Base-by-base conservation (phyloP, 2,329 filamentous ascomycete species). In the Mycosphaerella sp. region DNA sequence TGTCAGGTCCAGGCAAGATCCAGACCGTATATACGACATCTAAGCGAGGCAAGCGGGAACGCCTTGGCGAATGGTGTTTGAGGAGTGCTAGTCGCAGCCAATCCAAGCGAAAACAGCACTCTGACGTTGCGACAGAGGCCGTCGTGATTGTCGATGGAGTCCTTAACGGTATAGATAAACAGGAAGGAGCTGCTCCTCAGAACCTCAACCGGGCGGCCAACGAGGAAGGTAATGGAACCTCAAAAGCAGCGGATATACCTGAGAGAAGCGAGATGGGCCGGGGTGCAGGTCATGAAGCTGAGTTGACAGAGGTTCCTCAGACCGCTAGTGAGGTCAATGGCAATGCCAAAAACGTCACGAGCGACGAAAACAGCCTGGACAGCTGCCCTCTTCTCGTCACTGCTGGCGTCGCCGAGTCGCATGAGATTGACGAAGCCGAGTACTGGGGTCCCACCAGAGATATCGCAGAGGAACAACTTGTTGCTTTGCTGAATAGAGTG, bases 401-500 rank as follows among this genome's bases (percentile, higher is more conserved):
- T 12, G 25, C 27, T 9, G 45, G 16, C 9, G 16, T 34, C 27
- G 45, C 45, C 2, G 36, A 48, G 28, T 41, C 39, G 21, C 44
- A 35, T 9, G 45, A 48, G 37, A 48, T 48, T 21, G 47, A 48
- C 13, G 44, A 55, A 35, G 18, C 25, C 7, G 17, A 50, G n/a
- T 57, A 57, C 25, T 57, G 55, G 55, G 55, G 55, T 13, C 52
- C 52, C 6, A 50, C 48, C 12, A 48, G 41, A 40, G 25, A 41
- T 10, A 50, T 57, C 21, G 30, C 16, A 40, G 35, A 48, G 9
- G 41, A 52, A n/a, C 50, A 50, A 39, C 32, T 57, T 3, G 34
- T 45, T 3, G 43, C 36, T 9, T 41, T 57, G 30, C 30, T 53
- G 13, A 28, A 48, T 12, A 14, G 35, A 14, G 41, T 50, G n/a